Base-by-base conservation (phyloP, 169 alveolate species). In the Cryptosporidium andersoni region DNA sequence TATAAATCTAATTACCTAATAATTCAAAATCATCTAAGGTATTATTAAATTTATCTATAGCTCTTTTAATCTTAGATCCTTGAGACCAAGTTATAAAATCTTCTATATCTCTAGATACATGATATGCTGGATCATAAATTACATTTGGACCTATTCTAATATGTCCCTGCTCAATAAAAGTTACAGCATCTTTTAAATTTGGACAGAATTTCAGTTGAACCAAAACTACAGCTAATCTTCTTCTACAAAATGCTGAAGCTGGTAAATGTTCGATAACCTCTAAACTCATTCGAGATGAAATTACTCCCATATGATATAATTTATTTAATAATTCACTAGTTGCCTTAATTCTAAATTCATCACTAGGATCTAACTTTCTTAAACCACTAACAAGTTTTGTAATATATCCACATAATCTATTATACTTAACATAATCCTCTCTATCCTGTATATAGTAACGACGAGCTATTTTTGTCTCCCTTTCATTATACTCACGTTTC, bases 21-120 rank as follows among this genome's bases (percentile, higher is more conserved):
- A 91, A 90, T 60, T 95, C 97, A 82, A 93, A 96, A 89, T 96
- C 98, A 89, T 96, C 98, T 16, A 90, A 81, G 64, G 91, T 90
- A 62, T 94, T 94, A 74, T 95, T 95, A 91, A 94, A 95, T 64
- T 91, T 88, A 81, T 90, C 92, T 51, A 95, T 94, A 66, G 92
- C 93, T 88, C 93, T 64, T 88, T 93, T 90, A 60, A 97, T 96
- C 89, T 94, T 94, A 4, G 98, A 94, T 11, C 97, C 95, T 60
- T 96, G 96, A 42, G 98, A 93, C 99, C 99, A 98, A 48, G 98
- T 95, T 14, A 98, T 94, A 89, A 95, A 97, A 89, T 98, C 99
- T 90, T 98, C 99, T 94, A 95, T 89, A 51, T 93, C 94, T 82
- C 99, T 88, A 12, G 97, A 94, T 25, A 98, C 98, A 88, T 96